A percentile compares a stretch with the other conserved stretches of the same genome.
Evolutionary conservation across 768 basidiomycete genomes (phyloP).

Genomic region (Hebeloma cylindrosporum): DNA sequence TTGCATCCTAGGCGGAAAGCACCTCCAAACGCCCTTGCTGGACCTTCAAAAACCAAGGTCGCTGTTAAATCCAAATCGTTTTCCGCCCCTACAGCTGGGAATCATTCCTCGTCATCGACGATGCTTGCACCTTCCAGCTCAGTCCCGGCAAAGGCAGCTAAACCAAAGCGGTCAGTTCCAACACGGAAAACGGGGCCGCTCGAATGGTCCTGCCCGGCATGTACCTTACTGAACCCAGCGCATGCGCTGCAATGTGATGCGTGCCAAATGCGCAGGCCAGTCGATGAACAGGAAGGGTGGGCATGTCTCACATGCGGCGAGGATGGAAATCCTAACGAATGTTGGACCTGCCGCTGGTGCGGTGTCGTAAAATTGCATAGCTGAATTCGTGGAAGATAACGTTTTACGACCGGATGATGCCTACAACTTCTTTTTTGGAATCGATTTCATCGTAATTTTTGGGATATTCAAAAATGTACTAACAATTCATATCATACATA

Average conservation of each 20-base stretch:
- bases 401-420: neutral
- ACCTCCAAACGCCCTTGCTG: slow-evolving; percentile 12
- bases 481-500: neutral
- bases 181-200: too few relatives aligned
- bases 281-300: slow-evolving; percentile 49
- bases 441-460: slow-evolving; percentile 1
- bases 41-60: slow-evolving; percentile 22
- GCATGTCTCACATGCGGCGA: slow-evolving; percentile 65
- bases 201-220: slow-evolving; percentile 55
- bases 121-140: neutral
- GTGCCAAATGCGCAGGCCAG: slow-evolving; percentile 43
- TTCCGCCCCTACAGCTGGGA: neutral
- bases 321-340: slow-evolving; percentile 55
- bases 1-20: slow-evolving; percentile 10
- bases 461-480: neutral
- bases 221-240: slow-evolving; percentile 65
- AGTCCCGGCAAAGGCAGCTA: slow-evolving; percentile 1
- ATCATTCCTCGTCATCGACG: slow-evolving; percentile 1
- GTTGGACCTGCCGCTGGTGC: slow-evolving; percentile 77
- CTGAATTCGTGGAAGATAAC: slow-evolving; percentile 22
- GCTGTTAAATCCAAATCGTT: too few relatives aligned
- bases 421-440: slow-evolving; percentile 2
- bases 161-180: neutral
- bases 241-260: slow-evolving; percentile 57
- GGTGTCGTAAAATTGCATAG: slow-evolving; percentile 58